phyloP scores from a whole-genome alignment of 2,329 filamentous ascomycete genomes.

The Myotisia sp. region DNA sequence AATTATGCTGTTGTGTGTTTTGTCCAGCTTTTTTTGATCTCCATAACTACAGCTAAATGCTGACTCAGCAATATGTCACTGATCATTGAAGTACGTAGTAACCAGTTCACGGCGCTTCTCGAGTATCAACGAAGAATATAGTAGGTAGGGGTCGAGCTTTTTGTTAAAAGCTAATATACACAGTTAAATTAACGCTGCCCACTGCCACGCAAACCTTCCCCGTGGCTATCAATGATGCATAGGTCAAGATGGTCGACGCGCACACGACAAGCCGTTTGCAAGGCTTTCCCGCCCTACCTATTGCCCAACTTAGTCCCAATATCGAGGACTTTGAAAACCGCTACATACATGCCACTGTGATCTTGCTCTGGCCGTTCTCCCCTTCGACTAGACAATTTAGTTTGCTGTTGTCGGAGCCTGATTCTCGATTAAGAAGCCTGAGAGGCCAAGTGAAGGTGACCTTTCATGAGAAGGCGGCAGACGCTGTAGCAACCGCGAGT shows the following conservation, averaged over 20 bases:
- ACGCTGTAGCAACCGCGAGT: conserved; percentile 49
- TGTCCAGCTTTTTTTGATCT: too few relatives aligned
- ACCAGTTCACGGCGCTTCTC: too few relatives aligned
- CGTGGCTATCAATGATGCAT: conserved; percentile 2
- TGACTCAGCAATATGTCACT: too few relatives aligned
- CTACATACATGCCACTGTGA: conserved; percentile 55
- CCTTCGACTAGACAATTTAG: conserved; percentile 58
- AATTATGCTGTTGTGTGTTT: too few relatives aligned
- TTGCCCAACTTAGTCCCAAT: conserved; percentile 29
- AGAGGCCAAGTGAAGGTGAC: conserved; percentile 70
- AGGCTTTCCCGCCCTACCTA: conserved; percentile 17
- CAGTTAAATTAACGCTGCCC: too few relatives aligned
- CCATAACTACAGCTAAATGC: too few relatives aligned
- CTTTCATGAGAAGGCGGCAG: conserved; percentile 57
- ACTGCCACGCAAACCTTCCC: too few relatives aligned
- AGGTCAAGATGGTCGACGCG: conserved; percentile 1
- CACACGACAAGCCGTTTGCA: conserved; percentile 1
- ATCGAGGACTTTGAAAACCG: conserved; percentile 16
- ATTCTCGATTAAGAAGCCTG: conserved; percentile 62
- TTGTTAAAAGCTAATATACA: too few relatives aligned
- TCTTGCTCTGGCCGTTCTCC: conserved; percentile 84
- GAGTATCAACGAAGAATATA: too few relatives aligned
- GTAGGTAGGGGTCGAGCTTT: too few relatives aligned
- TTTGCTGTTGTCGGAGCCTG: conserved; percentile 69
- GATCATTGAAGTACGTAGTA: too few relatives aligned